Evolutionary conservation across 2,329 filamentous ascomycete species (phyloP).

Genomic region (Aspergillus costaricaensis): DNA sequence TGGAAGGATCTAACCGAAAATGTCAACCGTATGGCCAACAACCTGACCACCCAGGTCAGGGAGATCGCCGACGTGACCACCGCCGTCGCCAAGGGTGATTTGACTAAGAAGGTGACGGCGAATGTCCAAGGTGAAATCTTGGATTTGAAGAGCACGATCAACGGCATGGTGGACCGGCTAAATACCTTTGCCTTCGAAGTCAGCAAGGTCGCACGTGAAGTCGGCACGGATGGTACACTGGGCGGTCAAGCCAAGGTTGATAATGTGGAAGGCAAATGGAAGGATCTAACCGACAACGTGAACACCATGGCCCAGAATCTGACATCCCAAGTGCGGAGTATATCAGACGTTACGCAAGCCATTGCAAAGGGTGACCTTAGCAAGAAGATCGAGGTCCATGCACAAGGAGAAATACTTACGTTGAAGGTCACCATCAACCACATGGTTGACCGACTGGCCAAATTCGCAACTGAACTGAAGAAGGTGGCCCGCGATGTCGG

Average conservation of each 20-base stretch:
- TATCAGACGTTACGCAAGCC: slow-evolving; percentile 90
- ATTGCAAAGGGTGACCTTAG: slow-evolving; percentile 96
- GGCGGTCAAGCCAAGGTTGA: slow-evolving; percentile 65
- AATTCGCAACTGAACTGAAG: slow-evolving; percentile 95
- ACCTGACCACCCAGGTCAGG: slow-evolving; percentile 93
- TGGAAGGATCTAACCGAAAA: slow-evolving; percentile 95
- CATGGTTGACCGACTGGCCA: slow-evolving; percentile 94
- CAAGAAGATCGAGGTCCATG: slow-evolving; percentile 92
- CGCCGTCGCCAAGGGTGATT: slow-evolving; percentile 87
- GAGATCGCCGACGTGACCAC: slow-evolving; percentile 97
- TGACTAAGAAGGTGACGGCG: slow-evolving; percentile 94
- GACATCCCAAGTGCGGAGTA: slow-evolving; percentile 75
- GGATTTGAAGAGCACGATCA: slow-evolving; percentile 87
- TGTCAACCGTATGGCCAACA: slow-evolving; percentile 98
- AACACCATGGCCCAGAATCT: slow-evolving; percentile 68
- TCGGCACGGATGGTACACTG: slow-evolving; percentile 65
- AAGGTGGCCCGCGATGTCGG: slow-evolving; percentile 94
- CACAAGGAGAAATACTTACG: slow-evolving; percentile 90
- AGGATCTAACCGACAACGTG: slow-evolving; percentile 67
- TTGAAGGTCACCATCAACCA: slow-evolving; percentile 97
- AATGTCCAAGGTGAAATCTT: slow-evolving; percentile 93
- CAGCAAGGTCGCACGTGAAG: slow-evolving; percentile 65
- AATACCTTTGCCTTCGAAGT: slow-evolving; percentile 67
- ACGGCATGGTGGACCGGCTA: slow-evolving; percentile 66
- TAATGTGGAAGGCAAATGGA: slow-evolving; percentile 68